These are phyloP conservation scores for Eucalyptus pumila DNA, from an alignment of 345 rosid genomes.

Conservation along the genomic window DNA sequence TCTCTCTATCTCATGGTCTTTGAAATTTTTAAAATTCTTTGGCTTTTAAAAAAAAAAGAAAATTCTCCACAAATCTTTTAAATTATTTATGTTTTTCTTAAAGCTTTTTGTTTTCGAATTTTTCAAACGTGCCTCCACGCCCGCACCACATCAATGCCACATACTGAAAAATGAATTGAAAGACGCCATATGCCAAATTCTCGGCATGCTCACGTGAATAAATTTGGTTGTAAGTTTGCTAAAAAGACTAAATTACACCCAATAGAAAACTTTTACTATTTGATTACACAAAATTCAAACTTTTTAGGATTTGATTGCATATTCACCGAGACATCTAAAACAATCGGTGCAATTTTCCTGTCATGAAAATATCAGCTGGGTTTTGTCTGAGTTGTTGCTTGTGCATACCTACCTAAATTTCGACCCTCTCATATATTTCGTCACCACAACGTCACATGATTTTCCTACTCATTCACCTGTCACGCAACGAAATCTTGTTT, in stretches of 20 bases:
- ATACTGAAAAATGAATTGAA: not conserved
- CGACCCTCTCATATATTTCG: not conserved
- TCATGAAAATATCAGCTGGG: not conserved
- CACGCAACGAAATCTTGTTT: not conserved
- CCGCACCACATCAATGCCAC: not conserved
- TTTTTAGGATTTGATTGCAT: not conserved
- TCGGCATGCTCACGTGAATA: not conserved
- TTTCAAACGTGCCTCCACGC: not conserved
- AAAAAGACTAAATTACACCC: not conserved
- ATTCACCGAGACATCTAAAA: not conserved
- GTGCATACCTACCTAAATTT: not conserved
- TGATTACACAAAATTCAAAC: not conserved
- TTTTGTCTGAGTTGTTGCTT: not conserved
- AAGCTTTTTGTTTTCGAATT: not conserved
- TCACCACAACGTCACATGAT: not conserved
- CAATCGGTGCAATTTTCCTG: not conserved
- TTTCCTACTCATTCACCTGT: not conserved
- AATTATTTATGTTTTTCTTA: not conserved
- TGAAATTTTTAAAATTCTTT: not conserved
- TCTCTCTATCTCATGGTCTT: not conserved
- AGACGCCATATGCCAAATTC: not conserved
- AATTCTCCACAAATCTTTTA: not conserved
- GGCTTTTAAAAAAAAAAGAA: not conserved
- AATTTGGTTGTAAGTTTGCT: not conserved
- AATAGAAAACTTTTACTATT: fast-evolving